phyloP scores from a whole-genome alignment of 1,139 yeast genomes.

The Geotrichum phurueaensis region DNA sequence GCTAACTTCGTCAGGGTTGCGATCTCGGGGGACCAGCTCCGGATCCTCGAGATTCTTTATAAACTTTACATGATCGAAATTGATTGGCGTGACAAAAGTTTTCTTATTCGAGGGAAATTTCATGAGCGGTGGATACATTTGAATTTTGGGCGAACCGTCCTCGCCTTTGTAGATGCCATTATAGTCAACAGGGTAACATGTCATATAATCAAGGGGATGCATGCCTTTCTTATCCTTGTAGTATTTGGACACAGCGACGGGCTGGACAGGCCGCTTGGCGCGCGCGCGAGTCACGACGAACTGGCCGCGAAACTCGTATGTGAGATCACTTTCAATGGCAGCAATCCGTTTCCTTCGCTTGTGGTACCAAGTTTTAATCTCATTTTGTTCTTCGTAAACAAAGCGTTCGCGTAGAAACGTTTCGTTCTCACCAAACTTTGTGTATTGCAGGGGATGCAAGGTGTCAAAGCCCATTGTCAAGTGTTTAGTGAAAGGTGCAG shows the following conservation, averaged over 20 bases:
- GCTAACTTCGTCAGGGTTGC: neutral
- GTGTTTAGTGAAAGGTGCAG: neutral
- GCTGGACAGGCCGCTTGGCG: neutral
- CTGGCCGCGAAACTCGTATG: conserved; percentile 11
- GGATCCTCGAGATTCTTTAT: neutral
- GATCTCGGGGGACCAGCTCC: neutral
- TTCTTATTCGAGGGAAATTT: too few relatives aligned
- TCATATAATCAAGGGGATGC: too few relatives aligned
- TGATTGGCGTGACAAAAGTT: neutral
- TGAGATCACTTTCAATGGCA: conserved; percentile 1
- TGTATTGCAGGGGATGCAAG: neutral
- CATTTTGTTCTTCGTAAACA: conserved; percentile 15
- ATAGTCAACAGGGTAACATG: neutral
- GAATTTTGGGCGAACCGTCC: neutral
- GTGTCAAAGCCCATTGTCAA: neutral
- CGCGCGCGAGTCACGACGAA: conserved; percentile 11
- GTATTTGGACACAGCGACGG: neutral
- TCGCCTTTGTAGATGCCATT: neutral
- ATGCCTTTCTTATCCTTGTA: neutral
- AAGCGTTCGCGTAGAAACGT: conserved; percentile 8
- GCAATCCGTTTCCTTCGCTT: conserved; percentile 3
- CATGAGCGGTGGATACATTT: neutral
- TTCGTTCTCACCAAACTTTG: neutral
- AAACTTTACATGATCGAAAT: neutral
- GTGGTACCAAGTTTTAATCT: conserved; percentile 12